Evolutionary conservation across 345 rosid species (phyloP).

Genomic region (Capsella bursapastoris): DNA sequence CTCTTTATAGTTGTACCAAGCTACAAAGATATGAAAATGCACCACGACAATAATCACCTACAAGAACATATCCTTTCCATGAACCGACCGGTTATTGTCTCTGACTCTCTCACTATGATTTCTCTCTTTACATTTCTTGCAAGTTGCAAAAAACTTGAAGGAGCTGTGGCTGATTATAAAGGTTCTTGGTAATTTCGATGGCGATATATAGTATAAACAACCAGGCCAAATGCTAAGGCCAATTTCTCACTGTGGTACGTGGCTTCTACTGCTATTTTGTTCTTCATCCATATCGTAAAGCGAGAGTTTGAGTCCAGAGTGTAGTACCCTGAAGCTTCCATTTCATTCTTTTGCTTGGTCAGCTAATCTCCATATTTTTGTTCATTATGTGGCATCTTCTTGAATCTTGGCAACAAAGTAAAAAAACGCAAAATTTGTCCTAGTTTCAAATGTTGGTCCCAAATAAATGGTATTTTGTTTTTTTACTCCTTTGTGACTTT

Average conservation of each 20-base stretch:
- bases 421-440: too few relatives aligned
- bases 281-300: too few relatives aligned
- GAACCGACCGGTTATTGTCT: slow-evolving; percentile 70
- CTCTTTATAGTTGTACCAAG: neutral
- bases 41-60: slow-evolving; percentile 56
- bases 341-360: slow-evolving; percentile 52
- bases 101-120: slow-evolving; percentile 78
- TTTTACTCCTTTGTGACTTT: too few relatives aligned
- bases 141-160: slow-evolving; percentile 60
- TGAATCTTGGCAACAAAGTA: too few relatives aligned
- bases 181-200: too few relatives aligned
- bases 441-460: too few relatives aligned
- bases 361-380: slow-evolving; percentile 64
- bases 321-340: slow-evolving; percentile 68
- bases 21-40: neutral
- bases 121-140: slow-evolving; percentile 61
- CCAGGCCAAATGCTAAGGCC: too few relatives aligned
- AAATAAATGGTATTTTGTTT: too few relatives aligned
- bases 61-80: slow-evolving; percentile 67
- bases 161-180: slow-evolving; percentile 81
- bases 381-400: slow-evolving; percentile 59
- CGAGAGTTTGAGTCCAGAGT: too few relatives aligned
- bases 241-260: too few relatives aligned
- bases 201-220: too few relatives aligned
- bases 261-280: too few relatives aligned